A percentile compares a stretch with the other conserved stretches of the same genome.
phyloP scores from a whole-genome alignment of 495 filamentous ascomycete genomes.

The Talaromyces thailandensis region DNA sequence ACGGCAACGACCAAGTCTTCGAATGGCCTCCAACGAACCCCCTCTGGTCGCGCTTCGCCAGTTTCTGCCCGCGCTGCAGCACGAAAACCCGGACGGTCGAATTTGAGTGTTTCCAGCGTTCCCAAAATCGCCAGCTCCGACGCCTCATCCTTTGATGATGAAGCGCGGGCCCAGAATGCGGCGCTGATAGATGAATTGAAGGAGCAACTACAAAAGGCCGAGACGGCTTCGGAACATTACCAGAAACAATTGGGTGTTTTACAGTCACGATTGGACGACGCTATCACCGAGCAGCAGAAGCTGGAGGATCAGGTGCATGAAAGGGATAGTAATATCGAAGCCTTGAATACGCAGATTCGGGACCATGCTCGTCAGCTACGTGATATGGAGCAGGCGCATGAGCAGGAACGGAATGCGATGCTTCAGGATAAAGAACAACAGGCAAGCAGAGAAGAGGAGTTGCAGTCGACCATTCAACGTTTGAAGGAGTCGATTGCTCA shows the following conservation, averaged over 20 bases:
- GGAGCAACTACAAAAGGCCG: constrained; percentile 69
- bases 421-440: constrained; percentile 88
- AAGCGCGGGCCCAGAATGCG: constrained; percentile 60
- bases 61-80: constrained; percentile 62
- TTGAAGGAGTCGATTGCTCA: constrained; percentile 81
- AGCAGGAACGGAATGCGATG: constrained; percentile 78
- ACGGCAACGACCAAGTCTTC: constrained; percentile 18
- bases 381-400: constrained; percentile 84
- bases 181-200: constrained; percentile 79
- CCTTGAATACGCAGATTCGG: constrained; percentile 68
- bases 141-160: constrained; percentile 44
- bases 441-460: constrained; percentile 71
- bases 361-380: constrained; percentile 71
- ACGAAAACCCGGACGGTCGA: constrained; percentile 50
- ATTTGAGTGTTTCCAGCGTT: constrained; percentile 49
- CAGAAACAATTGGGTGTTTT: constrained; percentile 77
- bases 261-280: constrained; percentile 80
- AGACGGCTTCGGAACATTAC: constrained; percentile 68
- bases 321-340: constrained; percentile 69
- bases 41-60: constrained; percentile 38
- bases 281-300: constrained; percentile 69
- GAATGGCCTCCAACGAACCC: constrained; percentile 32
- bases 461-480: constrained; percentile 79
- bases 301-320: constrained; percentile 81
- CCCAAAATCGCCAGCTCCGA: constrained; percentile 46